These are phyloP conservation scores for Trichoderma koningiopsis DNA, from an alignment of 2,329 filamentous ascomycete genomes.

Conservation along the genomic window DNA sequence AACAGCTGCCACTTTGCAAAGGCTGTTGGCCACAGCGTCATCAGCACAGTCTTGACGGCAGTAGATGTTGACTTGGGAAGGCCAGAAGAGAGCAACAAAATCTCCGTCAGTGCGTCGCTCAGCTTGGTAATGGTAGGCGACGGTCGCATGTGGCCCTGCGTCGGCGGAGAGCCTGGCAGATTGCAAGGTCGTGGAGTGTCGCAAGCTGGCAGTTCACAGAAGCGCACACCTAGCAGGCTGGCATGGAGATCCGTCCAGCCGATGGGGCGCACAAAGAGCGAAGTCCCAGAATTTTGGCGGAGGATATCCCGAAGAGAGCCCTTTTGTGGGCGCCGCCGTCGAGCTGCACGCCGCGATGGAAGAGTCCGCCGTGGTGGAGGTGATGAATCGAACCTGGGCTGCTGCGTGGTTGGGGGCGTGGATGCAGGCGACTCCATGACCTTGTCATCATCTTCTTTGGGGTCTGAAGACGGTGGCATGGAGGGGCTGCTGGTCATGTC, in stretches of 20 bases:
- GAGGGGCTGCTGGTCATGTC: constrained; percentile 28
- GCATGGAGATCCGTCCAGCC: constrained; percentile 59
- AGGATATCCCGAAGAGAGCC: constrained; percentile 58
- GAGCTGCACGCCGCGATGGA: constrained; percentile 20
- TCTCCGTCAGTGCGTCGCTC: constrained; percentile 47
- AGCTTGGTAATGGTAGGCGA: constrained; percentile 48
- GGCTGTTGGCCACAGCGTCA: constrained; percentile 47
- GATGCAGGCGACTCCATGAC: constrained; percentile 25
- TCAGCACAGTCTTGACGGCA: constrained; percentile 49
- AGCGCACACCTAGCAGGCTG: constrained; percentile 50
- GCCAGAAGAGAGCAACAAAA: constrained; percentile 42
- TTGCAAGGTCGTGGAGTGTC: constrained; percentile 45
- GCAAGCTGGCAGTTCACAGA: constrained; percentile 47
- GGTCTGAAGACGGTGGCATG: constrained; percentile 5
- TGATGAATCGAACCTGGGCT: constrained; percentile 23
- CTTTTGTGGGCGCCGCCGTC: constrained; percentile 45
- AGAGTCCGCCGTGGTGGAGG: constrained; percentile 24
- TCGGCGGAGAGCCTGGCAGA: constrained; percentile 39
- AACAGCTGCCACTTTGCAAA: constrained; percentile 37
- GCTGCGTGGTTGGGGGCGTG: constrained; percentile 35
- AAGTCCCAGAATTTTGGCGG: constrained; percentile 49
- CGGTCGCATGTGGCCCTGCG: constrained; percentile 42
- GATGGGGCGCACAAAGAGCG: constrained; percentile 56
- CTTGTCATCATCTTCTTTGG: not conserved
- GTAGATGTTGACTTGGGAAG: constrained; percentile 42